These are phyloP conservation scores for Paramarasmius palmivorus DNA, from an alignment of 1,284 basidiomycete genomes.

Conservation along the genomic window DNA sequence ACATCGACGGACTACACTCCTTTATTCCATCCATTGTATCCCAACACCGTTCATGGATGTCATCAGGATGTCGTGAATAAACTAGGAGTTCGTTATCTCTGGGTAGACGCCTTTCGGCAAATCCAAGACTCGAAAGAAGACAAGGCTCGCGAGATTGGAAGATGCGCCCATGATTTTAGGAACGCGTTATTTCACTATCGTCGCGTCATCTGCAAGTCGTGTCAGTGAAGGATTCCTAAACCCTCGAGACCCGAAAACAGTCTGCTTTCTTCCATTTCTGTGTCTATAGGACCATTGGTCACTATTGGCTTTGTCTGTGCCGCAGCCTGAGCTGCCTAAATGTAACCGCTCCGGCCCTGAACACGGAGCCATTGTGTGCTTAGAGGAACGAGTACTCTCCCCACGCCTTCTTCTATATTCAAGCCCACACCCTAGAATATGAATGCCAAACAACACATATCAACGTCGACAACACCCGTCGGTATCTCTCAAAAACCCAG, in stretches of 20 bases:
- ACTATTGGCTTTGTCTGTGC: not conserved
- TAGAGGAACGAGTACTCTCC: not conserved
- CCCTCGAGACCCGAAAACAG: not conserved
- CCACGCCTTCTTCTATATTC: not conserved
- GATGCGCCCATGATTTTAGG: conserved; percentile 12
- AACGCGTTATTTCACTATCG: conserved; percentile 14
- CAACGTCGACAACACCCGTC: not conserved
- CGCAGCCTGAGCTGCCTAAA: not conserved
- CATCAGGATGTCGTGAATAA: conserved; percentile 6
- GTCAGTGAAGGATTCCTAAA: conserved; percentile 10
- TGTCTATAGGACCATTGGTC: not conserved
- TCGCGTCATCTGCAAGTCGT: conserved; percentile 11
- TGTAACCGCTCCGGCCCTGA: not conserved
- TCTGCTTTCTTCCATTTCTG: not conserved
- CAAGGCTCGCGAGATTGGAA: conserved; percentile 12
- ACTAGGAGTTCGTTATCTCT: conserved; percentile 14
- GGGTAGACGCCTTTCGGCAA: conserved; percentile 16
- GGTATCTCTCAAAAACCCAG: not conserved
- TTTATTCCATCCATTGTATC: conserved; percentile 1
- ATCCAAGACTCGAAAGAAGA: conserved; percentile 13
- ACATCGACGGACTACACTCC: no score
- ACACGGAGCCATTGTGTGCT: not conserved
- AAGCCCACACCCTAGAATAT: not conserved
- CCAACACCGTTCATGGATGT: conserved; percentile 15
- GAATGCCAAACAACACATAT: not conserved